A percentile compares a stretch with the other conserved stretches of the same genome.
These are phyloP conservation scores for Myxozyma geophila DNA, from an alignment of 805 yeast species.

Conservation along the genomic window DNA sequence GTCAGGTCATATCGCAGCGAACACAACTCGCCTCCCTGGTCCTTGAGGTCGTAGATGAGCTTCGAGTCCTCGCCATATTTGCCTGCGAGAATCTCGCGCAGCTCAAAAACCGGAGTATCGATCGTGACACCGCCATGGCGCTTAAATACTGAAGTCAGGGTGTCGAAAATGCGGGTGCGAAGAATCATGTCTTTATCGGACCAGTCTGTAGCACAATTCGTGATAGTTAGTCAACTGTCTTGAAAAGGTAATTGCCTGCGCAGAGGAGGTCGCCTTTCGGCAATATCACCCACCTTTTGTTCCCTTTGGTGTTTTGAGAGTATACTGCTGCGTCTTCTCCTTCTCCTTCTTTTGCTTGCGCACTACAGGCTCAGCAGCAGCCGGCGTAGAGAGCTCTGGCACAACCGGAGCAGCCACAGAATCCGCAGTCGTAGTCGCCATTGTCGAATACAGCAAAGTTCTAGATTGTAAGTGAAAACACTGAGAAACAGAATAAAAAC, in stretches of 20 bases:
- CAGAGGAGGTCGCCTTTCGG: neutral
- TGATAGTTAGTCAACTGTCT: neutral
- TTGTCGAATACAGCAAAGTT: neutral
- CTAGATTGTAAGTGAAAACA: neutral
- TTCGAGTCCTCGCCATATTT: slow-evolving; percentile 99
- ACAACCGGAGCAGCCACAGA: neutral
- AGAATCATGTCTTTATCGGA: slow-evolving; percentile 96
- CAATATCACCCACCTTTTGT: slow-evolving; percentile 41
- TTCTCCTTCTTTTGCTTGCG: slow-evolving; percentile 40
- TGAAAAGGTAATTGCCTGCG: neutral
- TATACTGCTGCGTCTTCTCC: slow-evolving; percentile 63
- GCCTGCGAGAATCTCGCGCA: slow-evolving; percentile 92
- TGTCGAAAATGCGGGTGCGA: slow-evolving; percentile 81
- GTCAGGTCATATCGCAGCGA: slow-evolving; percentile 95
- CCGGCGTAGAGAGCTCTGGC: neutral
- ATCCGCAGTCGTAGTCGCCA: neutral
- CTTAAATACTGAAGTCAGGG: slow-evolving; percentile 76
- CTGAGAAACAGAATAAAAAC: neutral
- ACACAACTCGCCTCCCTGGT: slow-evolving; percentile 98
- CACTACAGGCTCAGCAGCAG: neutral
- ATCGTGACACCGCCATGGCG: slow-evolving; percentile 98
- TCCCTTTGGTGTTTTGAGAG: slow-evolving; percentile 94
- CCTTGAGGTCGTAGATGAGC: slow-evolving; percentile 92
- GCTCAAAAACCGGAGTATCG: slow-evolving; percentile 97
- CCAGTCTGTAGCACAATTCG: slow-evolving; percentile 67